Base-by-base conservation (phyloP, 108 stramenopile species). In the Nitzschia palea region DNA sequence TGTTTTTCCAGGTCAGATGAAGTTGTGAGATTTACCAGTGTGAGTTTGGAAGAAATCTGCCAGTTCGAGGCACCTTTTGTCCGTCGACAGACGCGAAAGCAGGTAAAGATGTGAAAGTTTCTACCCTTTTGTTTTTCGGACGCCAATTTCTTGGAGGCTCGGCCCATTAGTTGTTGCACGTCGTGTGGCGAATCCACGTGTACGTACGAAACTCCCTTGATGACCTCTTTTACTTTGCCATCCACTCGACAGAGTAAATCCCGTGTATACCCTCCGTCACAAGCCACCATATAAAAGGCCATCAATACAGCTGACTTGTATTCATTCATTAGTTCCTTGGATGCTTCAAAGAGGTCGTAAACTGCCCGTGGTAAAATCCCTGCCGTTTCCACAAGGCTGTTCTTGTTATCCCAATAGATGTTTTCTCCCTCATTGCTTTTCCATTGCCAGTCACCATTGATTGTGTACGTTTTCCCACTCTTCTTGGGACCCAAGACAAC, bases 291-390 rank as follows among this genome's bases (percentile, higher is more conserved):
- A 14, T 40, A 61, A 42, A 32, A 55, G 5, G 59, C 15, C 59
- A 61, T 61, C 18, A 61, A 30, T 73, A 80, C 23, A 17, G 17
- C 15, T 40, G 1, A 79, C 63, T 59, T 80, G 73, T 1, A 82
- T 23, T 51, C 72, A 82, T 12, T 67, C 62, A 23, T 27, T 54
- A 43, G 37, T 82, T 68, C 3, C 58, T 35, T 10, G 76, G 76
- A 32, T 17, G 32, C 30, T 1, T 69, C 65, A 55, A 86, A 86
- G 2, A 86, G 66, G 36, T 86, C 80, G 53, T 80, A 35, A 1
- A 86, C 47, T 0, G 85, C 85, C 15, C 85, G 65, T 9, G 81
- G 81, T 18, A 80, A 73, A 29, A 86, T 75, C 1, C 85, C 85
- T 32, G 81, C 85, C 36, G 71, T 65, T 56, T 68, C 43, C 1